Conservation (phyloP, 805 yeast genomes). For the Sugiyamaella mastotermitis region DNA sequence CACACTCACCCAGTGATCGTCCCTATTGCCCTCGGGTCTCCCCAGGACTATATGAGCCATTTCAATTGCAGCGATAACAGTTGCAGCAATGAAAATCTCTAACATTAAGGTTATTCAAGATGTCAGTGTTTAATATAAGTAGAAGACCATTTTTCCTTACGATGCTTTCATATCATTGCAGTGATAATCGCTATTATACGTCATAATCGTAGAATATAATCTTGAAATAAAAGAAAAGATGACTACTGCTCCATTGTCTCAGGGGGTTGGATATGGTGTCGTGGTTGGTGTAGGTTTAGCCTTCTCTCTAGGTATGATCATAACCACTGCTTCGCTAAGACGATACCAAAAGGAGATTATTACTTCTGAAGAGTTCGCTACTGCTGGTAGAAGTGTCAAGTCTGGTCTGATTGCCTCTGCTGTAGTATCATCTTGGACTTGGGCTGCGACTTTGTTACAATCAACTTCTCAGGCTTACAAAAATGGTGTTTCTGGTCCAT, state of each 20-base stretch:
- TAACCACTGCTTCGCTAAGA: constrained; percentile 60
- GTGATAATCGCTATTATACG: too few species aligned
- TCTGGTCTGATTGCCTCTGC: constrained; percentile 84
- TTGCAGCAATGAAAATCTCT: too few species aligned
- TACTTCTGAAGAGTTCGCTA: constrained; percentile 89
- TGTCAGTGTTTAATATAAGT: too few species aligned
- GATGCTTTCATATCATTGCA: too few species aligned
- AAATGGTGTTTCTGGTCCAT: constrained; percentile 75
- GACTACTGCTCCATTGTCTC: constrained; percentile 45
- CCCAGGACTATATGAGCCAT: too few species aligned
- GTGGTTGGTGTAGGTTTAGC: constrained; percentile 79
- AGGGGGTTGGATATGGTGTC: constrained; percentile 83
- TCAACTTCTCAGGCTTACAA: constrained; percentile 74
- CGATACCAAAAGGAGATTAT: constrained; percentile 81
- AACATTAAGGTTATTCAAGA: too few species aligned
- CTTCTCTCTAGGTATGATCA: constrained; percentile 66
- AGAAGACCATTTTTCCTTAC: neutral
- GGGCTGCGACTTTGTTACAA: constrained; percentile 76
- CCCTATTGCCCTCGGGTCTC: too few species aligned
- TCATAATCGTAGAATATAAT: too few species aligned
- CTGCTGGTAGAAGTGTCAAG: constrained; percentile 86
- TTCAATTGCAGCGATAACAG: too few species aligned
- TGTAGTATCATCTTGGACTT: constrained; percentile 91
- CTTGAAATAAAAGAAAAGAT: too few species aligned
- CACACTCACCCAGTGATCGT: too few species aligned